Conservation (phyloP, 305 asterid species). For the Galium porrigens region DNA sequence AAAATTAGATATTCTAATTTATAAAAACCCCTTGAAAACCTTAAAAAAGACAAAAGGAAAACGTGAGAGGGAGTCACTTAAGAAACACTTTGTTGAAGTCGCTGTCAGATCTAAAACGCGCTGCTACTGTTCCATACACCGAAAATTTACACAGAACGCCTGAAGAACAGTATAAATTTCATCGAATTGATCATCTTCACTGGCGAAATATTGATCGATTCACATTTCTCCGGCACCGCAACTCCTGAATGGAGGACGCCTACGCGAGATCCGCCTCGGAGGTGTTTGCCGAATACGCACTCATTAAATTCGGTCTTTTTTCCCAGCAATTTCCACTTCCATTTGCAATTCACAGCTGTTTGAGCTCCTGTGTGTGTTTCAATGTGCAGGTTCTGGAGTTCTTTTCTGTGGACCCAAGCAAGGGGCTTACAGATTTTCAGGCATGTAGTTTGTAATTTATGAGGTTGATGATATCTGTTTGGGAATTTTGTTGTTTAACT, state of each 20-base stretch:
- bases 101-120: conserved; percentile 14
- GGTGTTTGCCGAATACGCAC: conserved; percentile 23
- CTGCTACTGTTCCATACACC: background rate
- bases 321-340: background rate
- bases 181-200: background rate
- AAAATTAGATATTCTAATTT: background rate
- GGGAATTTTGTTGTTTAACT: background rate
- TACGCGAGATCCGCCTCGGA: conserved; percentile 67
- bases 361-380: background rate
- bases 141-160: background rate
- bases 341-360: background rate
- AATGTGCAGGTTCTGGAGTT: conserved; percentile 51
- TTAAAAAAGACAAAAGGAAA: background rate
- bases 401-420: conserved; percentile 59
- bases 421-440: conserved; percentile 73
- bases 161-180: background rate
- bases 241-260: conserved; percentile 66
- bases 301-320: background rate
- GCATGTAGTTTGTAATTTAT: conserved; percentile 20
- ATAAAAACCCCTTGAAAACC: background rate
- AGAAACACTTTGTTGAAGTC: background rate
- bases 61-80: background rate
- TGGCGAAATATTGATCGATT: background rate
- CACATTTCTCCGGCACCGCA: background rate
- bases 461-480: background rate